phyloP scores from a whole-genome alignment of 257 asterid species.

The Eustoma russellianum region DNA sequence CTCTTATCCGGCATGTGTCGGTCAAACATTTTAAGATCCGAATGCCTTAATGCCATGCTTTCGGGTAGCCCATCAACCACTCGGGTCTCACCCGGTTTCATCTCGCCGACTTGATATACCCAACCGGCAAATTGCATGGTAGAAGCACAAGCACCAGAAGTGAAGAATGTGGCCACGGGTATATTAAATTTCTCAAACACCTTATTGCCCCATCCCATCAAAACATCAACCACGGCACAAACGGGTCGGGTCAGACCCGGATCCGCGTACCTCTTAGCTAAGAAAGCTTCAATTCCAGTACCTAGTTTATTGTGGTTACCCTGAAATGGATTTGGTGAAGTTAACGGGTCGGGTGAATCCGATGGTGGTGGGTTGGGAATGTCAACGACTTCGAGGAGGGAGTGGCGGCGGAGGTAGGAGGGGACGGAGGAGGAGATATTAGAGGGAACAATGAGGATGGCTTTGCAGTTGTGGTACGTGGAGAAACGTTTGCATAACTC shows the following conservation, averaged over 20 bases:
- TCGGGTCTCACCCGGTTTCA: constrained; percentile 37
- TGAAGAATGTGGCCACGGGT: constrained; percentile 41
- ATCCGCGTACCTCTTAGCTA: constrained; percentile 20
- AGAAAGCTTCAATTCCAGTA: constrained; percentile 36
- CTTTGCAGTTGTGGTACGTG: constrained; percentile 23
- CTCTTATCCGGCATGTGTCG: constrained; percentile 4
- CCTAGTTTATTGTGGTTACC: constrained; percentile 26
- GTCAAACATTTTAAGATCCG: constrained; percentile 27
- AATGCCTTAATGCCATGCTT: constrained; percentile 29
- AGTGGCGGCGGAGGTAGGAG: constrained; percentile 9
- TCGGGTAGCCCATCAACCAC: constrained; percentile 38
- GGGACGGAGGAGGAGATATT: constrained; percentile 52
- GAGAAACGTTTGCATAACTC: constrained; percentile 57
- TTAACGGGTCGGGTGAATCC: constrained; percentile 1
- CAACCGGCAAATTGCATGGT: constrained; percentile 57
- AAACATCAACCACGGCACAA: constrained; percentile 55
- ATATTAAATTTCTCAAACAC: constrained; percentile 33
- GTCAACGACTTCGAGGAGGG: constrained; percentile 13
- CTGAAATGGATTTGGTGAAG: constrained; percentile 8
- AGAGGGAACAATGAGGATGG: constrained; percentile 49
- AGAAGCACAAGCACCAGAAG: constrained; percentile 59
- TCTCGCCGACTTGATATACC: constrained; percentile 33
- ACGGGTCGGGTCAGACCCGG: constrained; percentile 25
- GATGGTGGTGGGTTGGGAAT: constrained; percentile 24
- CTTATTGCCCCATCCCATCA: constrained; percentile 72